Evolutionary conservation across 1,284 basidiomycete genomes (phyloP).

Genomic region (Psilocybe mexicana): DNA sequence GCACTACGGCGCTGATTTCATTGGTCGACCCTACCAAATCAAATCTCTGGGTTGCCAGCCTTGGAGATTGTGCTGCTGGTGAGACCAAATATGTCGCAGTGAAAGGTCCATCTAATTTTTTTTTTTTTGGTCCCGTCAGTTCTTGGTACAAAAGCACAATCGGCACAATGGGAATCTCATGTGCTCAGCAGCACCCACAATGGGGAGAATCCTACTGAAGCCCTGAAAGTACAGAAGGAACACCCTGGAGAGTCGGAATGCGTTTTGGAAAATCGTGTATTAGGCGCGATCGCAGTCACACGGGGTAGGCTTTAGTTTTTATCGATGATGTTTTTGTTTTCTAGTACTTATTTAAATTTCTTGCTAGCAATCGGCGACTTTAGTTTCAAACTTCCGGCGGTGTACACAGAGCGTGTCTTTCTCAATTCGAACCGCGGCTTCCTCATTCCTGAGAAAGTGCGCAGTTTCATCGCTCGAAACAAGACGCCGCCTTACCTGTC

Average conservation of each 20-base stretch:
- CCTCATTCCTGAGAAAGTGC: slow-evolving; percentile 36
- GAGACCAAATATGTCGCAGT: slow-evolving; percentile 14
- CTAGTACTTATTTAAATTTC: background rate
- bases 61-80: slow-evolving; percentile 69
- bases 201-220: slow-evolving; percentile 48
- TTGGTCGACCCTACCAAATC: slow-evolving; percentile 51
- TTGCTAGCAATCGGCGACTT: slow-evolving; percentile 60
- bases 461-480: slow-evolving; percentile 46
- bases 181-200: slow-evolving; percentile 59
- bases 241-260: slow-evolving; percentile 57
- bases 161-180: slow-evolving; percentile 35
- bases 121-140: slow-evolving; percentile 31
- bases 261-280: slow-evolving; percentile 51
- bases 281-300: slow-evolving; percentile 67
- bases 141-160: slow-evolving; percentile 42
- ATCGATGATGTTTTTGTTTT: background rate
- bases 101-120: background rate
- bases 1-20: slow-evolving; percentile 60
- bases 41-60: slow-evolving; percentile 65
- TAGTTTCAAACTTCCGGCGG: slow-evolving; percentile 59
- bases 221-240: slow-evolving; percentile 46
- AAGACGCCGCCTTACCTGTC: slow-evolving; percentile 63
- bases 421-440: slow-evolving; percentile 49
- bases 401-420: slow-evolving; percentile 58
- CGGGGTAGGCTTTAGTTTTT: slow-evolving; percentile 42